Percentiles rank a stretch among this genome's conserved stretches.
Conservation (phyloP, 805 yeast species). For the Zygosaccharomyces kombuchaensis region DNA sequence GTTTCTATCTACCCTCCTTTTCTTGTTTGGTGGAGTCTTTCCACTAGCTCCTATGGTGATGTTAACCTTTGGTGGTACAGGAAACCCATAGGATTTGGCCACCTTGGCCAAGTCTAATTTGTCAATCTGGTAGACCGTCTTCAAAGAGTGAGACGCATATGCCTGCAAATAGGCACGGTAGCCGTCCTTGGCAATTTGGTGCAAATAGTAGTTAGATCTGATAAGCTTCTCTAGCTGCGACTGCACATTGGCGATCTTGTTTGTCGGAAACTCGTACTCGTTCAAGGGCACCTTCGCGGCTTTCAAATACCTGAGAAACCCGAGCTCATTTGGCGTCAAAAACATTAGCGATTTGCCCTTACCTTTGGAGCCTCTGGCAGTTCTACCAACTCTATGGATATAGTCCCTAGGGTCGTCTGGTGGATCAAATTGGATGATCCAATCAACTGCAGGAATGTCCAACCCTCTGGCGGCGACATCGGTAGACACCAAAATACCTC, state of each 20-base stretch:
- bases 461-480: conserved; percentile 99
- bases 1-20: conserved; percentile 21
- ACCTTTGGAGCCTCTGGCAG: conserved; percentile 90
- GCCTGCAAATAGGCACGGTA: conserved; percentile 96
- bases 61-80: conserved; percentile 94
- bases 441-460: conserved; percentile 97
- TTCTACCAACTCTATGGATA: conserved; percentile 98
- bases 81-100: conserved; percentile 92
- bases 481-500: conserved; percentile 89
- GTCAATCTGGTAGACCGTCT: conserved; percentile 94
- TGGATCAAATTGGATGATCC: conserved; percentile 99
- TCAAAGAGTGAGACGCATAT: conserved; percentile 92
- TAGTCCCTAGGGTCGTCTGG: conserved; percentile 99
- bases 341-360: conserved; percentile 95
- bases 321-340: conserved; percentile 88
- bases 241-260: conserved; percentile 94
- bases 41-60: conserved; percentile 94
- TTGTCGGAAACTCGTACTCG: conserved; percentile 93
- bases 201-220: conserved; percentile 87
- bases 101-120: conserved; percentile 91
- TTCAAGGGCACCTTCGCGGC: conserved; percentile 97
- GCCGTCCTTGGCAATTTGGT: conserved; percentile 95
- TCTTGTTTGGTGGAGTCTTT: conserved; percentile 41
- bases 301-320: conserved; percentile 88
- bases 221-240: conserved; percentile 87